These are phyloP conservation scores for Cornus florida DNA, from an alignment of 148 eudicot species.

Conservation along the genomic window DNA sequence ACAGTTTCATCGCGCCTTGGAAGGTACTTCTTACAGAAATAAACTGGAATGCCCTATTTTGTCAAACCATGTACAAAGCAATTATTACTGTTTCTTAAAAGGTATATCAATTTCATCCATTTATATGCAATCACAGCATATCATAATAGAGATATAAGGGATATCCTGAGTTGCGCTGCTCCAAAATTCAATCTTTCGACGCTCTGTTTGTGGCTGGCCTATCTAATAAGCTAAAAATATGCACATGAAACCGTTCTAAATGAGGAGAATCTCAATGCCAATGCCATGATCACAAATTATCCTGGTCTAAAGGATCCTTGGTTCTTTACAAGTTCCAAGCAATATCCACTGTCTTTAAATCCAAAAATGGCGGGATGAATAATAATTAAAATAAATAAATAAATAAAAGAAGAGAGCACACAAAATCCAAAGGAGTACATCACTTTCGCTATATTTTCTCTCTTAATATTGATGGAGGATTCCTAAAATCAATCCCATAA, in stretches of 20 bases:
- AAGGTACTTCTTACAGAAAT: slow-evolving; percentile 56
- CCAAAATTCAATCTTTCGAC: too few relatives aligned
- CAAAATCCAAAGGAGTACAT: too few relatives aligned
- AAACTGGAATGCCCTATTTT: slow-evolving; percentile 45
- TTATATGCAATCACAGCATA: neutral
- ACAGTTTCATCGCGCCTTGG: slow-evolving; percentile 61
- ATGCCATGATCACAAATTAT: too few relatives aligned
- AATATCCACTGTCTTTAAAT: too few relatives aligned
- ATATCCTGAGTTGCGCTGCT: neutral
- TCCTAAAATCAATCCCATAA: too few relatives aligned
- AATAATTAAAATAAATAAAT: too few relatives aligned
- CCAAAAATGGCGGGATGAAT: too few relatives aligned
- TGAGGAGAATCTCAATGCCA: neutral
- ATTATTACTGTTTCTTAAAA: neutral
- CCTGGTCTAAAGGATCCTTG: neutral
- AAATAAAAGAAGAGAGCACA: too few relatives aligned
- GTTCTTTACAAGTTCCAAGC: neutral
- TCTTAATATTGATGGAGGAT: too few relatives aligned
- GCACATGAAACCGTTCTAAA: neutral
- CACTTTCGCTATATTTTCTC: too few relatives aligned
- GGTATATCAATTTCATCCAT: neutral
- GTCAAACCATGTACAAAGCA: neutral
- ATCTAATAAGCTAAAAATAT: too few relatives aligned
- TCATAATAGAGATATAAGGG: neutral
- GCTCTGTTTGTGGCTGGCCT: too few relatives aligned